Evolutionary conservation across 2,329 filamentous ascomycete species (phyloP).

Genomic region (Clonostachys chloroleuca): DNA sequence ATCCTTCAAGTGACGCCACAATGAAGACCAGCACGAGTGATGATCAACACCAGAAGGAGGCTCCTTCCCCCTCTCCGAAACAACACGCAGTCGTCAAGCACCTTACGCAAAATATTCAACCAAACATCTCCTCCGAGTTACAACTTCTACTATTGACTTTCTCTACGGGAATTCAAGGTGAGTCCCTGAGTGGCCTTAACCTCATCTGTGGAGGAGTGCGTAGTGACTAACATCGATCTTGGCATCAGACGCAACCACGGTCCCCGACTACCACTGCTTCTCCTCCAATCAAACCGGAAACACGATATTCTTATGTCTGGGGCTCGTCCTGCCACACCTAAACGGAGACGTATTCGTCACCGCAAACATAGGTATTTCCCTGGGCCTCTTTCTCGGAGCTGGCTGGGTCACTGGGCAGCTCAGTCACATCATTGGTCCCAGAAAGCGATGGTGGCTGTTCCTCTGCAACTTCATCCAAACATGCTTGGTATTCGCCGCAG

Average conservation of each 20-base stretch:
- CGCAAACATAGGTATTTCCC: conserved; percentile 47
- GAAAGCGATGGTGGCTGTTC: conserved; percentile 48
- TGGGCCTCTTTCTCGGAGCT: conserved; percentile 51
- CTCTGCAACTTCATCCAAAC: conserved; percentile 51
- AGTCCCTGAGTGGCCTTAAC: conserved; percentile 1
- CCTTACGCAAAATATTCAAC: conserved; percentile 22
- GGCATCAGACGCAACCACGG: conserved; percentile 48
- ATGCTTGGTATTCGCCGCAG: conserved; percentile 45
- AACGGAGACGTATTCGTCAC: conserved; percentile 44
- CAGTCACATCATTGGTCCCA: conserved; percentile 44
- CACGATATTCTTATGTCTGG: conserved; percentile 53
- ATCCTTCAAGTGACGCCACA: background rate
- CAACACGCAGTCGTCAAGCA: conserved; percentile 4
- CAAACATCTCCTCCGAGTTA: conserved; percentile 34
- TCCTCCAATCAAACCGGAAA: conserved; percentile 64
- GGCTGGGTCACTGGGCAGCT: conserved; percentile 52
- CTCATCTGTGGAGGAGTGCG: background rate
- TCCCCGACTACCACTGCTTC: conserved; percentile 58
- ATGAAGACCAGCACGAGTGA: background rate
- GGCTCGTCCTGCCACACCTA: conserved; percentile 42
- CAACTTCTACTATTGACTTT: conserved; percentile 43
- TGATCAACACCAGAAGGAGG: too few species aligned
- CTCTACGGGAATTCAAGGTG: conserved; percentile 45
- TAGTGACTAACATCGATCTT: background rate
- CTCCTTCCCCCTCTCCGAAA: too few species aligned